Conservation (phyloP, 2,329 filamentous ascomycete genomes). For the Cladophialophora psammophila region DNA sequence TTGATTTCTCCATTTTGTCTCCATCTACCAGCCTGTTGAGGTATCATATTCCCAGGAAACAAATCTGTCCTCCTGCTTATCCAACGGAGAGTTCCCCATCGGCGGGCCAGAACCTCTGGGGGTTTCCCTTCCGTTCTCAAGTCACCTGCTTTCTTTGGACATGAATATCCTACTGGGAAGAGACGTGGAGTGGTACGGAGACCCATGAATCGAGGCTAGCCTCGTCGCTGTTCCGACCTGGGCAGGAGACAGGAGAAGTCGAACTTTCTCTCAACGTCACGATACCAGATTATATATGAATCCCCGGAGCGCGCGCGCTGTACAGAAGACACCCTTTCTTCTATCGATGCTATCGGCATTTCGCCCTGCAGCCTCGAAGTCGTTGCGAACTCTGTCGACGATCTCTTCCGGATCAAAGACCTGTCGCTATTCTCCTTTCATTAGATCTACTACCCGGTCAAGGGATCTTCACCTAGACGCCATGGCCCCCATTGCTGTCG, state of each 20-base stretch:
- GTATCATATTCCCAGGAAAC: constrained; percentile 11
- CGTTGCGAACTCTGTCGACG: constrained; percentile 2
- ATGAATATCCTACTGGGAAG: not conserved
- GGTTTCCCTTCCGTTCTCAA: constrained; percentile 12
- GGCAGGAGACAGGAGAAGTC: constrained; percentile 25
- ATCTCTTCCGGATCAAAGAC: not conserved
- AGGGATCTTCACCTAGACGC: constrained; percentile 3
- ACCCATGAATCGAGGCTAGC: not conserved
- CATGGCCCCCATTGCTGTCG: constrained; percentile 33
- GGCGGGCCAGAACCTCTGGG: not conserved
- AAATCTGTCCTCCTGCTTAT: not conserved
- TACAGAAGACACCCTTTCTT: not conserved
- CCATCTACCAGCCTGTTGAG: constrained; percentile 31
- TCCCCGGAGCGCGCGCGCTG: not conserved
- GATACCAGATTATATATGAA: constrained; percentile 17
- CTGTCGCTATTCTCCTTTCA: not conserved
- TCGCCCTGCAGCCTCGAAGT: not conserved
- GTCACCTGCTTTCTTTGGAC: constrained; percentile 25
- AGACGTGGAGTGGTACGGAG: not conserved
- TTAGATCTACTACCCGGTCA: constrained; percentile 2
- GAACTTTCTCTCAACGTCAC: constrained; percentile 15
- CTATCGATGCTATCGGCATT: constrained; percentile 18
- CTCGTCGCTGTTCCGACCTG: constrained; percentile 14
- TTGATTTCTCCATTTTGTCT: constrained; percentile 9
- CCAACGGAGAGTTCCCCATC: not conserved